These are phyloP conservation scores for Aureobasidium lini DNA, from an alignment of 2,329 filamentous ascomycete genomes.

Conservation along the genomic window DNA sequence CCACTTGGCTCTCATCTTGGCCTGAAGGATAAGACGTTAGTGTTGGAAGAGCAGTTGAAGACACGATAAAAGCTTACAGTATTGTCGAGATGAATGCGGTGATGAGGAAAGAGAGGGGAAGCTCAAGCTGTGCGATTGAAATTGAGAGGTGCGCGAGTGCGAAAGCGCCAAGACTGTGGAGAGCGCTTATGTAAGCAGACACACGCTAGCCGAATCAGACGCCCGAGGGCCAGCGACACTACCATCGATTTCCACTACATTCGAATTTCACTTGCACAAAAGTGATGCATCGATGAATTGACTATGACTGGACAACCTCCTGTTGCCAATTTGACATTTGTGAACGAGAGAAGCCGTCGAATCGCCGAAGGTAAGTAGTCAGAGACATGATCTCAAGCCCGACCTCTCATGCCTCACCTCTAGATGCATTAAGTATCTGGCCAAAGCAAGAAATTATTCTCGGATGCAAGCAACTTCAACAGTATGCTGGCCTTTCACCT, in stretches of 20 bases:
- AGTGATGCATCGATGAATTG: not conserved
- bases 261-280: not conserved
- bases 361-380: not conserved
- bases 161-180: not conserved
- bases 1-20: slow-evolving; percentile 91
- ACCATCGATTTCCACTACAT: too few relatives aligned
- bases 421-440: slow-evolving; percentile 4
- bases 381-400: not conserved
- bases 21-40: slow-evolving; percentile 19
- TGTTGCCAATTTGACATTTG: not conserved
- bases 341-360: not conserved
- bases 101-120: slow-evolving; percentile 27
- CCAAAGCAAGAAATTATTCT: slow-evolving; percentile 18
- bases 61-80: slow-evolving; percentile 28
- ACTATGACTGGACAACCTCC: not conserved
- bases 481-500: not conserved
- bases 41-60: slow-evolving; percentile 16
- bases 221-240: too few relatives aligned
- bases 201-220: too few relatives aligned
- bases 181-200: not conserved
- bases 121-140: slow-evolving; percentile 15
- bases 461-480: slow-evolving; percentile 23
- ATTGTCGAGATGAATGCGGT: slow-evolving; percentile 37
- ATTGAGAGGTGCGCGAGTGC: not conserved
- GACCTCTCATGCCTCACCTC: not conserved